Evolutionary conservation across 2,329 filamentous ascomycete species (phyloP), one percentile per base, ranked within the genome.

Genomic region (Aspergillus sp.): DNA sequence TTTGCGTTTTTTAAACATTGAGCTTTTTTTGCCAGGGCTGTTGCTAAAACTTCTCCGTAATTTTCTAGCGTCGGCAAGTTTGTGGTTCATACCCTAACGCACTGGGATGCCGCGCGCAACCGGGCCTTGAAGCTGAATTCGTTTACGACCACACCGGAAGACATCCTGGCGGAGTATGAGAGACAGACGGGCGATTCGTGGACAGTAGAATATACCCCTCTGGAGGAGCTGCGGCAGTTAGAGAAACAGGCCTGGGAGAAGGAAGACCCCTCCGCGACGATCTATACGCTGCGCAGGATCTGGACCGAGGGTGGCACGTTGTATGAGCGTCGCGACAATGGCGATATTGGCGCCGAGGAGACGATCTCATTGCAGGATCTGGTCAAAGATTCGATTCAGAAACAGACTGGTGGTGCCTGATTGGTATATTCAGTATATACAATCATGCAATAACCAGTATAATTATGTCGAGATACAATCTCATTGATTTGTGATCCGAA

Each of bases 271-370:
- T 61, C 69, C 18, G 87, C 86, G 0, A 85, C 85, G 0, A 64
- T 77, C 1, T 79, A 82, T 52, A 91, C 89, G 0, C 75, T 92
- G 64, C 78, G 86, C 50, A 78, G 90, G 18, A 92, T 92, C 54
- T 92, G 89, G 90, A 84, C 84, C 0, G 85, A 90, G 67, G 90
- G 90, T 0, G 87, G 87, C 1, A 92, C 89, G 0, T 71, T 91
- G 50, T 91, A 92, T 69, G 82, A 85, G 1, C 83, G 84, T 73
- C 84, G 86, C 56, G 88, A 90, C 69, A 91, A 92, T 66, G 81
- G 79, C 29, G 66, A 80, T 1, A 80, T 91, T 55, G 85, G 81
- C 6, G 79, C 79, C 4, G 80, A 80, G 9, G 76, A 83, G 26
- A 71, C 83, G 54, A 84, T 88, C 58, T 81, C 80, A 0, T 69